Percentiles rank a stretch among this genome's conserved stretches.
phyloP scores from a whole-genome alignment of 139 green algal genomes.

The Chlamydomonas urium region DNA sequence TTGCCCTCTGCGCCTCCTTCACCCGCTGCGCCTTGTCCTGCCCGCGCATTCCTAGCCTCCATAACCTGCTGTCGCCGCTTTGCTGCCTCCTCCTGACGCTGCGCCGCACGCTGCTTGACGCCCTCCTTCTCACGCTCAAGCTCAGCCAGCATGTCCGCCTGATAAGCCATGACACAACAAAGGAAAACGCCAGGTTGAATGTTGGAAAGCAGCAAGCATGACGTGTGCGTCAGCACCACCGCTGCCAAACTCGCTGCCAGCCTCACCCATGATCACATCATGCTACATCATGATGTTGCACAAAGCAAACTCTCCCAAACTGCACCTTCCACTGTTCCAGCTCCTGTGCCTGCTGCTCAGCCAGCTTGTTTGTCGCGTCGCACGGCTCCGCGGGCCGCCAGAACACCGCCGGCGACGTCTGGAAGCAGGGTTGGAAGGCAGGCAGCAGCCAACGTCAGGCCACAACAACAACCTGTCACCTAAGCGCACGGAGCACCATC shows the following conservation, averaged over 20 bases:
- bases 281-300: too few relatives aligned
- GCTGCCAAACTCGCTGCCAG: too few relatives aligned
- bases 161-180: too few relatives aligned
- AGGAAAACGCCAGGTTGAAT: too few relatives aligned
- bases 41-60: background rate
- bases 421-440: too few relatives aligned
- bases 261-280: too few relatives aligned
- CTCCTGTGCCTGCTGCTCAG: background rate
- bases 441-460: too few relatives aligned
- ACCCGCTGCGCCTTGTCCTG: background rate
- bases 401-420: slow-evolving; percentile 7
- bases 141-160: slow-evolving; percentile 4
- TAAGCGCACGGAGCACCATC: too few relatives aligned
- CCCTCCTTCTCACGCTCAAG: slow-evolving; percentile 18
- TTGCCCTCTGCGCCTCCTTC: background rate
- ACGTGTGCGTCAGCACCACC: too few relatives aligned
- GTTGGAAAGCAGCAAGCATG: too few relatives aligned
- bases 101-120: background rate
- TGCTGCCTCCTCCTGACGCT: background rate
- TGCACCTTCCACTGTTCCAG: slow-evolving; percentile 17
- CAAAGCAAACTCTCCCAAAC: background rate
- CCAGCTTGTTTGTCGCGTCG: background rate
- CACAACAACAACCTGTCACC: too few relatives aligned
- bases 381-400: background rate
- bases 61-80: background rate